Conservation (phyloP, 768 basidiomycete species). For the Kwoniella shandongensis region DNA sequence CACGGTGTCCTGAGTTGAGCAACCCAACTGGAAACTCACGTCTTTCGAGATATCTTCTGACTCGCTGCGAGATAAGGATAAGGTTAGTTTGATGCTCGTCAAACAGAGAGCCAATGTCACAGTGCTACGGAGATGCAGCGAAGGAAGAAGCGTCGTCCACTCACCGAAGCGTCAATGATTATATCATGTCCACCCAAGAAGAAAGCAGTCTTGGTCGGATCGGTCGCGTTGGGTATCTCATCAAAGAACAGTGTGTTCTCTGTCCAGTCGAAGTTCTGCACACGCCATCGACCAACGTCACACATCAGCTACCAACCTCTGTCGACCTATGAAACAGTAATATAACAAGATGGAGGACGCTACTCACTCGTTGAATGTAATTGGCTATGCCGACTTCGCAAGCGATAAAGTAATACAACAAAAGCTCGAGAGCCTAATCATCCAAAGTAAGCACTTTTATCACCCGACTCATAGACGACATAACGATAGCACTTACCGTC, state of each 20-base stretch:
- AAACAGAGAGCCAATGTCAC: background rate
- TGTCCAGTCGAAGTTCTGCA: slow-evolving; percentile 62
- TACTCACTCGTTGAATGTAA: slow-evolving; percentile 64
- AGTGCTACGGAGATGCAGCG: background rate
- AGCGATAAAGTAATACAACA: slow-evolving; percentile 85
- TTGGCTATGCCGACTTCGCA: slow-evolving; percentile 85
- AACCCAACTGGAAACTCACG: slow-evolving; percentile 59
- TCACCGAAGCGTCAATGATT: slow-evolving; percentile 72
- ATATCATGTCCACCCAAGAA: slow-evolving; percentile 79
- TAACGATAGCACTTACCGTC: slow-evolving; percentile 58
- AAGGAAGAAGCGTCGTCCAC: background rate
- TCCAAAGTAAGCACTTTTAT: no score
- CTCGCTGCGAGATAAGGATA: slow-evolving; percentile 58
- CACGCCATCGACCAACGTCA: background rate
- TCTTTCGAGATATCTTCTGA: slow-evolving; percentile 70
- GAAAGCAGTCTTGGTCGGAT: slow-evolving; percentile 67
- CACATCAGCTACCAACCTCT: no score
- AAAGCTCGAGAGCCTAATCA: slow-evolving; percentile 67
- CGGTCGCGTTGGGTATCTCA: slow-evolving; percentile 76
- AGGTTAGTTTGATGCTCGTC: no score
- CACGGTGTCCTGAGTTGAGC: slow-evolving; percentile 58
- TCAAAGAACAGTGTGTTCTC: slow-evolving; percentile 87
- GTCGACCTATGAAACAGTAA: no score
- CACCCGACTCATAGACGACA: background rate
- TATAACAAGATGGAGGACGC: background rate